A percentile compares a stretch with the other conserved stretches of the same genome.
These are phyloP conservation scores for Emmonsiellopsis sp. DNA, from an alignment of 2,329 filamentous ascomycete genomes.

Conservation along the genomic window DNA sequence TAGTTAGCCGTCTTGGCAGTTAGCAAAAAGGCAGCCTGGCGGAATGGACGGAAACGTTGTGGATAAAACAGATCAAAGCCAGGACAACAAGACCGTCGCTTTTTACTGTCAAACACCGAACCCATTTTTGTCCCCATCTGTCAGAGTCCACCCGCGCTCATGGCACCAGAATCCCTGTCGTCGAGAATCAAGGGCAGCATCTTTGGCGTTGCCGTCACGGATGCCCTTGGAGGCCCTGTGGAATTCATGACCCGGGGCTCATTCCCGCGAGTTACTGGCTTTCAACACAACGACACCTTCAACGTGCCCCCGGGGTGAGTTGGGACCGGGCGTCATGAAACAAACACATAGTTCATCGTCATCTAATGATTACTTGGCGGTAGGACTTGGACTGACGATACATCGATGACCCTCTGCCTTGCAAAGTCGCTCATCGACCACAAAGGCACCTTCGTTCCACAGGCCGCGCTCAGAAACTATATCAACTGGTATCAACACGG, in stretches of 20 bases:
- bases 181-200: constrained; percentile 25
- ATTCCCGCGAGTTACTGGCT: constrained; percentile 26
- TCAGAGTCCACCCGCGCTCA: not conserved
- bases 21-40: too few species aligned
- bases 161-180: not conserved
- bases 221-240: constrained; percentile 35
- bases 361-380: not conserved
- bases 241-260: constrained; percentile 28
- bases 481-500: constrained; percentile 28
- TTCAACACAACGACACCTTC: constrained; percentile 25
- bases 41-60: too few species aligned
- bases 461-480: constrained; percentile 25
- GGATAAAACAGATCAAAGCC: too few species aligned
- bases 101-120: too few species aligned
- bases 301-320: constrained; percentile 25
- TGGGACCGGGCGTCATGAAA: not conserved
- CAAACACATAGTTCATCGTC: not conserved
- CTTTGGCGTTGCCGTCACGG: constrained; percentile 31
- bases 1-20: too few species aligned
- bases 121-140: too few species aligned
- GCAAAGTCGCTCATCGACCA: constrained; percentile 28
- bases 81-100: too few species aligned
- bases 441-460: constrained; percentile 20
- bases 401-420: constrained; percentile 35
- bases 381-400: constrained; percentile 35